Percentiles rank a stretch among this genome's conserved stretches.
These are phyloP conservation scores for Vitis rupestris DNA, from an alignment of 164 flowering plant species.

Conservation along the genomic window DNA sequence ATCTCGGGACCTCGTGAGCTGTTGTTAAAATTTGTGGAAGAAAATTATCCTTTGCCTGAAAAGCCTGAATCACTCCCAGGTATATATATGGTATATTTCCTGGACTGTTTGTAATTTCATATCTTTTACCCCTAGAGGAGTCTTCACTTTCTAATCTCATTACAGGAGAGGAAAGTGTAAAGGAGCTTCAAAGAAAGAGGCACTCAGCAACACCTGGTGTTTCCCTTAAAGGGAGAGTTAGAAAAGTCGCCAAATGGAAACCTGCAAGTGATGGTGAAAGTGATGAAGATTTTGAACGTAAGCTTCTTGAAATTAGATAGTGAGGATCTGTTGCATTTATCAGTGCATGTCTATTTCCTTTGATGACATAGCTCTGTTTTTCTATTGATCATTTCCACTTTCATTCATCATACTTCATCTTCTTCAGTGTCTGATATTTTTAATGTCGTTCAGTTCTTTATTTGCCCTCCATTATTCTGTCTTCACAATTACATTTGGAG, in stretches of 20 bases:
- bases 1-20: slow-evolving; percentile 97
- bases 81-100: slow-evolving; percentile 8
- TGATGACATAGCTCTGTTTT: not conserved
- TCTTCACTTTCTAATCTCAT: slow-evolving; percentile 10
- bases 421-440: not conserved
- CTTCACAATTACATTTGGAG: too few species aligned
- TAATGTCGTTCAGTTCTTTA: not conserved
- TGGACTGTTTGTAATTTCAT: not conserved
- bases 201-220: slow-evolving; percentile 78
- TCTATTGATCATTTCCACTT: too few species aligned
- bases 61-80: slow-evolving; percentile 78
- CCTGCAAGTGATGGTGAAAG: slow-evolving; percentile 70
- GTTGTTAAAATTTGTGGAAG: slow-evolving; percentile 92
- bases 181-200: slow-evolving; percentile 86
- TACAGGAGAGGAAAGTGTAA: slow-evolving; percentile 73
- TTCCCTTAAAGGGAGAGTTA: slow-evolving; percentile 81
- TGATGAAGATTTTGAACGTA: slow-evolving; percentile 68
- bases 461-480: not conserved
- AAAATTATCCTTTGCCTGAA: slow-evolving; percentile 91
- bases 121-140: not conserved
- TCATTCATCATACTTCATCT: not conserved
- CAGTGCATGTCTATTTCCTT: not conserved
- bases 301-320: slow-evolving; percentile 20
- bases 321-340: not conserved
- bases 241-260: slow-evolving; percentile 81